Percentiles rank a stretch among this genome's conserved stretches.
Evolutionary conservation across 345 rosid species (phyloP).

Genomic region (Heritiera fomes): DNA sequence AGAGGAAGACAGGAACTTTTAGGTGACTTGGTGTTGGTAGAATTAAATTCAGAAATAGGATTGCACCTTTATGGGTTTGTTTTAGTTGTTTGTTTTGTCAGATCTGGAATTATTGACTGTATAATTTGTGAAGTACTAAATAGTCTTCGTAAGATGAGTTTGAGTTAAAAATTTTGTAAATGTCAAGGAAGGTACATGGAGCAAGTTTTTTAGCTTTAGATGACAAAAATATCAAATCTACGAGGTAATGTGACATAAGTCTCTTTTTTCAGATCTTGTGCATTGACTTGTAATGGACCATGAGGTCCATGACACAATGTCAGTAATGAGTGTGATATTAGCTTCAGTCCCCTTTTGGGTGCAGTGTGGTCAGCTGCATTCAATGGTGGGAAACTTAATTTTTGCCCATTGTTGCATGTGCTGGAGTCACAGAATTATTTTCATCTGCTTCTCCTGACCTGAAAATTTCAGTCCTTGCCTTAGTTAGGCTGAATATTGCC

Average conservation of each 20-base stretch:
- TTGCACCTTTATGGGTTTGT: not conserved
- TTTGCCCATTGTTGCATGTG: not conserved
- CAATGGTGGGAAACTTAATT: not conserved
- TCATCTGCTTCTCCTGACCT: not conserved
- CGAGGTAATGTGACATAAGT: not conserved
- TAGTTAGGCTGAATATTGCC: not conserved
- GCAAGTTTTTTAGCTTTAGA: constrained; percentile 8
- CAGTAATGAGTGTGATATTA: not conserved
- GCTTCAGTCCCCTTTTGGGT: not conserved
- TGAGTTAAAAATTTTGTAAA: not conserved
- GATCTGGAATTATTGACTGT: not conserved
- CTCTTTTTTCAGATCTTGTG: constrained; percentile 3
- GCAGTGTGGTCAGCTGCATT: not conserved
- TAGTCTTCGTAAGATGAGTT: not conserved
- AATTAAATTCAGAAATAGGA: not conserved
- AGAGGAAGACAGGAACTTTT: not conserved
- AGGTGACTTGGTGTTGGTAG: not conserved
- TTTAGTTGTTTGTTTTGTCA: not conserved
- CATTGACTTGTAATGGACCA: not conserved
- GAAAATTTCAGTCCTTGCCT: not conserved
- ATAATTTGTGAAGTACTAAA: not conserved
- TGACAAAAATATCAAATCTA: not conserved
- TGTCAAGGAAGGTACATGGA: not conserved
- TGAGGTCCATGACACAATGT: not conserved
- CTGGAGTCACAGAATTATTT: not conserved